A percentile compares a stretch with the other conserved stretches of the same genome.
Evolutionary conservation across 371 early-diverging fungal genomes (phyloP).

Genomic region (Basidiobolus meristosporus): DNA sequence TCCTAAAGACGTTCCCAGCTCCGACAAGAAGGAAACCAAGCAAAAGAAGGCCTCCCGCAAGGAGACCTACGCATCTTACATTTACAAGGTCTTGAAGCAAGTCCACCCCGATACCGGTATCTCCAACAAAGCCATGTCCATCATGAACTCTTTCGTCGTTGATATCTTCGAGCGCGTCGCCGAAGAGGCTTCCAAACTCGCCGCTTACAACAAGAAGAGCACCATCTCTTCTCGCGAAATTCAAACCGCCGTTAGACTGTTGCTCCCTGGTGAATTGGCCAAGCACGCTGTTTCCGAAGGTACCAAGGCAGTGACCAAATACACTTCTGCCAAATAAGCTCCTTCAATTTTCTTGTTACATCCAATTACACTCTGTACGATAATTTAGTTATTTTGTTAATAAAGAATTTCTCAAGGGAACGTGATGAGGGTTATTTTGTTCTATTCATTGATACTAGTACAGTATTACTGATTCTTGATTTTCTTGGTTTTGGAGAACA

Average conservation of each 20-base stretch:
- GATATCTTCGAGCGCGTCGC: slow-evolving; percentile 93
- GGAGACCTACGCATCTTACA: slow-evolving; percentile 89
- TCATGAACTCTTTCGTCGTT: slow-evolving; percentile 94
- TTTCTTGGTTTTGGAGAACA: too few species aligned
- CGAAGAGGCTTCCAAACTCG: slow-evolving; percentile 77
- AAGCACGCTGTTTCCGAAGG: slow-evolving; percentile 96
- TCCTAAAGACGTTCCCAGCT: too few species aligned
- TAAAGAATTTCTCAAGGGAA: too few species aligned
- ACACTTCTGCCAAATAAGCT: slow-evolving; percentile 62
- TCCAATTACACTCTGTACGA: too few species aligned
- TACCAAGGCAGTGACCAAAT: slow-evolving; percentile 94
- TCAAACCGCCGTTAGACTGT: slow-evolving; percentile 83
- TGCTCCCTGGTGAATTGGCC: slow-evolving; percentile 89
- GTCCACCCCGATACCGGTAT: slow-evolving; percentile 96
- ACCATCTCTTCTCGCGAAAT: slow-evolving; percentile 92
- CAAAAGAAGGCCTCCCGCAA: slow-evolving; percentile 57
- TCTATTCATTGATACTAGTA: too few species aligned
- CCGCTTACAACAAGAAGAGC: slow-evolving; percentile 82
- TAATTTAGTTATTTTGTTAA: too few species aligned
- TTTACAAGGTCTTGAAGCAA: slow-evolving; percentile 93
- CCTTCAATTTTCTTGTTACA: too few species aligned
- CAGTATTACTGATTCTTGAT: too few species aligned
- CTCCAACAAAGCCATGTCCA: slow-evolving; percentile 97
- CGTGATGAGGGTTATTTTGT: too few species aligned
- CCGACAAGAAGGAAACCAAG: slow-evolving; percentile 47